Base-by-base conservation (phyloP, 176 grass and related monocot species). In the Ananas comosus region DNA sequence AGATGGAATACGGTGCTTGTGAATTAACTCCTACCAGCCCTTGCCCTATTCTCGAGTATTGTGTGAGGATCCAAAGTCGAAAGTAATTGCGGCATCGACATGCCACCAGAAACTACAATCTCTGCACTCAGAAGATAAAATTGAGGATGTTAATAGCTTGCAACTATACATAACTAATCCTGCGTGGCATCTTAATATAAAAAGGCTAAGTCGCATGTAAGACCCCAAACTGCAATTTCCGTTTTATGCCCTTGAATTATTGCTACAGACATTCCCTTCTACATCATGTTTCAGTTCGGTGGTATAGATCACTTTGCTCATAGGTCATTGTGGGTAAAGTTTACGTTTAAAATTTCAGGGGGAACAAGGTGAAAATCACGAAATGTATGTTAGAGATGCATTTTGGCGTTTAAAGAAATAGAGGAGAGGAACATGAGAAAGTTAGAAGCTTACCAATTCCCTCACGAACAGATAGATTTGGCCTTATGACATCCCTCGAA, bases 81-180 rank as follows among this genome's bases (percentile, higher is more conserved):
- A 14, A 97, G 73, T 78, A 86, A 80, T 79, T 92, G 86, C 14
- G 94, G 94, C 94, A 97, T 97, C 57, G 94, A 93, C 94, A 97
- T 97, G 48, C 94, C 94, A 59, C 86, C 89, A 64, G 94, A 97
- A 16, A 97, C 89, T 78, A 90, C 89, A 67, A 97, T 97, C 72
- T 97, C 94, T 92, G 79, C 71, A 75, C 27, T 65, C 64, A 22
- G 14, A 49, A 27, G 57, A 59, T 74, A 28, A 51, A 13, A 48
- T 64, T 28, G 63, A 2, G 13, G 28, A 0, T 64, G 3, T 53
- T 12, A 25, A 13, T 63, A 22, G 9, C 21, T 5, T 21, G 17
- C 21, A 61, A 61, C 21, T 61, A 9, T 22, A 16, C 56, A 61
- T n/a, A 57, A 18, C 13, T 61, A 16, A 61, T 61, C 56, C 9